These are phyloP conservation scores for Penicillium sp. DNA, from an alignment of 2,329 filamentous ascomycete species.

Conservation along the genomic window DNA sequence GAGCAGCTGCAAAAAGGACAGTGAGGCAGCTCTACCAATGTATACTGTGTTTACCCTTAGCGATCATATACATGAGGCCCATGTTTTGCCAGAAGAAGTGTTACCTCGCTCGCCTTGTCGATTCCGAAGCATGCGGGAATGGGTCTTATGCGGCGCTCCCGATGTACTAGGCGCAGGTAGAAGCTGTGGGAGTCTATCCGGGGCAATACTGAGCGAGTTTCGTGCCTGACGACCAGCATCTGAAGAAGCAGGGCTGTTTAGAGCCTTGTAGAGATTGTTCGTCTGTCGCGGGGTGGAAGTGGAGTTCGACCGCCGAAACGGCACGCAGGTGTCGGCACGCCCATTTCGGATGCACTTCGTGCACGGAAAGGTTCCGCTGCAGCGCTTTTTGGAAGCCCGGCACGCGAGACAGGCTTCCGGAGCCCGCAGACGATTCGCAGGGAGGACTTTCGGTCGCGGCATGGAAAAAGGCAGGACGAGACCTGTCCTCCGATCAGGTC, in stretches of 20 bases:
- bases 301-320: slow-evolving; percentile 16
- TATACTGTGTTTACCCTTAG: slow-evolving; percentile 29
- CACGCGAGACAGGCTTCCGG: slow-evolving; percentile 56
- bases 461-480: slow-evolving; percentile 36
- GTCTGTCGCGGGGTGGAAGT: slow-evolving; percentile 1
- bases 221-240: slow-evolving; percentile 9
- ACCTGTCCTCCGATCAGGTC: neutral
- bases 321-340: slow-evolving; percentile 44
- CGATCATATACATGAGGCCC: slow-evolving; percentile 27
- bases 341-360: slow-evolving; percentile 53
- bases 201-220: neutral
- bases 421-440: slow-evolving; percentile 55
- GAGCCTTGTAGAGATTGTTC: neutral
- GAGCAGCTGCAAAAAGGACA: slow-evolving; percentile 62
- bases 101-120: slow-evolving; percentile 58
- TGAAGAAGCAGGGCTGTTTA: neutral
- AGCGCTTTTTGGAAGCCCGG: slow-evolving; percentile 57
- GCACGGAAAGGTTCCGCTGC: slow-evolving; percentile 56
- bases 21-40: slow-evolving; percentile 41
- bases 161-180: slow-evolving; percentile 27
- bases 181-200: slow-evolving; percentile 12
- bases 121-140: slow-evolving; percentile 55
- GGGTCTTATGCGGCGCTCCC: slow-evolving; percentile 37
- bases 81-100: slow-evolving; percentile 27
- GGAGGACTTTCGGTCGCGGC: slow-evolving; percentile 58